Evolutionary conservation across 108 stramenopile species (phyloP), one percentile per base, ranked within the genome.

Genomic region (Skeletonema potamos): DNA sequence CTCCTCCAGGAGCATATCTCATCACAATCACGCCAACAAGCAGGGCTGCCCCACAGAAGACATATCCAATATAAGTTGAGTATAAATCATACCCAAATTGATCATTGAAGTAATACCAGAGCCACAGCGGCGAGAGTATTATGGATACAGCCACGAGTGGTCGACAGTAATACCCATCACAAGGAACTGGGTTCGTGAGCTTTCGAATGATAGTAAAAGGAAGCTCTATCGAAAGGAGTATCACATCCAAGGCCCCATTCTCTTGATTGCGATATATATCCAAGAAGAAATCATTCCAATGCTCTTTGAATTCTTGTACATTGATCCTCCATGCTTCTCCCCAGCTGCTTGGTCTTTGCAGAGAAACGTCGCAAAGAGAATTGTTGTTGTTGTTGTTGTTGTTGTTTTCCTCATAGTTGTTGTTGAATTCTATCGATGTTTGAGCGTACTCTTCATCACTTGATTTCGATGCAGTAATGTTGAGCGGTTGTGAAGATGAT

Each of bases 111-210:
- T 96, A 96, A 41, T 79, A 74, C 26, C 74, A 81, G 33, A 96
- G 59, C 92, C 93, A 96, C 15, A 86, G 2, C 6, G 92, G 92
- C 20, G 90, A 90, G 8, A 94, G 54, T 1, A 78, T 81, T 8
- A 92, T 20, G 13, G 92, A 92, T 0, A 92, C 67, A 6, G 90
- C 90, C 22, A 96, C 82, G 34, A 92, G 62, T 20, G 81, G 87
- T 33, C 93, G 85, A 27, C 82, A 84, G 65, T 96, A 96, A 64
- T 91, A 92, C 11, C 92, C 94, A 62, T 95, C 94, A 56, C 94
- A 95, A 8, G 94, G 94, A 62, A 95, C 92, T 34, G 94, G 86
- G 62, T 74, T 81, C 1, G 73, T 70, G n/a, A 81, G 58, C 67
- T 91, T 91, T 68, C 94, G 84, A 22, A 81, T 8, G 12, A 92